Evolutionary conservation across 2,329 filamentous ascomycete species (phyloP), one percentile per base, ranked within the genome.

Genomic region (Thielaviopsis ethacetica): DNA sequence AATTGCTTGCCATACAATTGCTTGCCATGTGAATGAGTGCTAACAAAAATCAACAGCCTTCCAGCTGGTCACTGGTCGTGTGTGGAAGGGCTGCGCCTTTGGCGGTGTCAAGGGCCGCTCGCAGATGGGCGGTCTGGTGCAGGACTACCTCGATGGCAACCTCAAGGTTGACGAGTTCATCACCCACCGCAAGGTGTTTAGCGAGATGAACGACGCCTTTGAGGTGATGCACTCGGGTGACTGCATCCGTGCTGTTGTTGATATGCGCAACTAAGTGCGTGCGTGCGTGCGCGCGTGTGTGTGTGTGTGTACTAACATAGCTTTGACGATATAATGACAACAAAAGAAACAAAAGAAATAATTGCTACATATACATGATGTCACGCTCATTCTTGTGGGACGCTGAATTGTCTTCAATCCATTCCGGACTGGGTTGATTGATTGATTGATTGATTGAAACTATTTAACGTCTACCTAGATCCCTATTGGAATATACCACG

Each of bases 111-210:
- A 97, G 80, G 93, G 93, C 66, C 91, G 93, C 68, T 85, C 87
- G 38, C 93, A 98, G 76, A 82, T 98, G 64, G 86, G 87, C 54
- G 84, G 80, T 61, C 83, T 98, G 49, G 90, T 98, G 24, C 76
- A 83, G 65, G 91, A 97, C 73, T 98, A 98, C 75, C 79, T 94
- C 71, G 80, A 80, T 57, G 91, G 91, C 66, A 81, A 86, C 69
- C 84, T 98, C 69, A 97, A 96, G 84, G 93, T 97, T 53, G 91
- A 97, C 70, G 93, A 98, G 76, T 97, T 97, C 77, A 97, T 98
- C 75, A 98, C 93, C 34, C 93, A 98, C 76, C 84, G 91, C 66
- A 88, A 95, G 76, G 80, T 79, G 3, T 77, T 98, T 52, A 75
- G 75, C 62, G 82, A 86, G 67, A 95, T 98, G 73, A 97, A 97